These are phyloP conservation scores for Brassica nigra DNA, from an alignment of 345 rosid genomes.

Conservation along the genomic window DNA sequence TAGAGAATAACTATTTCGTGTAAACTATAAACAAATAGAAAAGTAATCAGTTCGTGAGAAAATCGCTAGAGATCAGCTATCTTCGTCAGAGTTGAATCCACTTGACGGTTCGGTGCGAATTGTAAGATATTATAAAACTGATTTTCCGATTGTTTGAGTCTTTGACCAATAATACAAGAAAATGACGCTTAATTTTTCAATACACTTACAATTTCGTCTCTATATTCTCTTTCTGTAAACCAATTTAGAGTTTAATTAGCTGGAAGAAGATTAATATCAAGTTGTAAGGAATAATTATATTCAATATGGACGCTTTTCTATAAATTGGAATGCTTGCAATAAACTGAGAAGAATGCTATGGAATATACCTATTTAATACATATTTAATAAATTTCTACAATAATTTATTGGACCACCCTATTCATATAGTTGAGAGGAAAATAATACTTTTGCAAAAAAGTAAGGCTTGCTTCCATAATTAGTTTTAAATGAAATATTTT, in stretches of 20 bases:
- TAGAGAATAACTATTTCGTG: neutral
- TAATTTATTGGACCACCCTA: slow-evolving; percentile 41
- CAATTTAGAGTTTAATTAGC: neutral
- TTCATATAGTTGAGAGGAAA: slow-evolving; percentile 24
- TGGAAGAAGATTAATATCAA: neutral
- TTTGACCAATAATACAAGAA: slow-evolving; percentile 17
- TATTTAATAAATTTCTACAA: neutral
- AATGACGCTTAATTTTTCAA: neutral
- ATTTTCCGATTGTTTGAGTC: neutral
- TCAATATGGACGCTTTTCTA: neutral
- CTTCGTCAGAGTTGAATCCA: neutral
- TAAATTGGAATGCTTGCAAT: slow-evolving; percentile 12
- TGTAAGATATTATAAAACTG: neutral
- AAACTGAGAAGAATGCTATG: slow-evolving; percentile 7
- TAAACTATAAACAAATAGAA: neutral
- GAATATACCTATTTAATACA: slow-evolving; percentile 1
- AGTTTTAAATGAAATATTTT: neutral
- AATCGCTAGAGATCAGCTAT: neutral
- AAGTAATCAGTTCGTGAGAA: neutral
- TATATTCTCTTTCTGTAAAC: neutral
- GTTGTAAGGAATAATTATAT: neutral
- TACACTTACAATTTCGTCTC: neutral
- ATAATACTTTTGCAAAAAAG: slow-evolving; percentile 22
- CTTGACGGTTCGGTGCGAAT: neutral
- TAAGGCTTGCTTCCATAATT: slow-evolving; percentile 32